Percentiles rank a stretch among this genome's conserved stretches.
Conservation (phyloP, 1,284 basidiomycete genomes). For the Agaricales sp. region DNA sequence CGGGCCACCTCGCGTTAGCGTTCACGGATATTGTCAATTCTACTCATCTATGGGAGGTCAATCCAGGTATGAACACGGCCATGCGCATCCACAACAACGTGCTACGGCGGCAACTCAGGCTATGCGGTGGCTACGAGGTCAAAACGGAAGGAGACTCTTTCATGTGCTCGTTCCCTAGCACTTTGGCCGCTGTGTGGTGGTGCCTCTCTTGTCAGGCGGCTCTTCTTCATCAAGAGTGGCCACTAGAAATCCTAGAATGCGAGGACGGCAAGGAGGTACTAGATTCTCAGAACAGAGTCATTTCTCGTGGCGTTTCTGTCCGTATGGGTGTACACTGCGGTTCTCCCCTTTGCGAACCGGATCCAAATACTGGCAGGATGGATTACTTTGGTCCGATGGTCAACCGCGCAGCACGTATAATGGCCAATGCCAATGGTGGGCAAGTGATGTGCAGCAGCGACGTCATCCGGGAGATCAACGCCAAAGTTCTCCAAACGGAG, state of each 20-base stretch:
- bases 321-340: conserved; percentile 99
- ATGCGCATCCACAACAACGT: conserved; percentile 90
- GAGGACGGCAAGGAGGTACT: conserved; percentile 83
- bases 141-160: conserved; percentile 99
- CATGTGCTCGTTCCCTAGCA: conserved; percentile 95
- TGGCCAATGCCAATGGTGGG: conserved; percentile 80
- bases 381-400: conserved; percentile 96
- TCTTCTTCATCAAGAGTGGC: conserved; percentile 86
- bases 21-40: conserved; percentile 99
- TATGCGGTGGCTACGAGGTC: conserved; percentile 96
- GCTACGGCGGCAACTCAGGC: conserved; percentile 78
- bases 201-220: conserved; percentile 84
- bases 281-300: conserved; percentile 60
- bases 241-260: conserved; percentile 86
- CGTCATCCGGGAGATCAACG: conserved; percentile 77
- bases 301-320: conserved; percentile 87
- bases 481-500: conserved; percentile 44
- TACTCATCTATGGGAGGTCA: conserved; percentile 95
- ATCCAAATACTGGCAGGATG: conserved; percentile 94
- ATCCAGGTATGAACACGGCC: conserved; percentile 92
- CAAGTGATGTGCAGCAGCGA: conserved; percentile 93
- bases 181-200: conserved; percentile 86
- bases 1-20: conserved; percentile 86
- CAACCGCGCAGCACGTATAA: conserved; percentile 86
- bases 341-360: conserved; percentile 82